A percentile compares a stretch with the other conserved stretches of the same genome.
These are phyloP conservation scores for Perkinsus olseni DNA, from an alignment of 169 alveolate genomes.

Conservation along the genomic window DNA sequence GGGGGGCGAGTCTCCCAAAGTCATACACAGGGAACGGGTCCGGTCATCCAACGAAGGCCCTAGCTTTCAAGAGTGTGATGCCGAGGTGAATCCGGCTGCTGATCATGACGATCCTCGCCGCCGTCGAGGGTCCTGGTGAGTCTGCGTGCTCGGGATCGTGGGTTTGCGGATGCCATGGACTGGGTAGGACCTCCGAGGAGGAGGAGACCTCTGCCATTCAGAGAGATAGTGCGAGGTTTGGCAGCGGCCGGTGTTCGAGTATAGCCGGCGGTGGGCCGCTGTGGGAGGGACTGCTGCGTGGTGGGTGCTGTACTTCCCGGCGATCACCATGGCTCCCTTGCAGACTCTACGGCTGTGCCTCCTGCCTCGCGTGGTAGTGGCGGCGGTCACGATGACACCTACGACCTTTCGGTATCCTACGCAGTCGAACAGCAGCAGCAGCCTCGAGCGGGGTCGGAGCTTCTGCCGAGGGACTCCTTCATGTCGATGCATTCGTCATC, in stretches of 20 bases:
- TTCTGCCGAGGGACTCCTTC: not conserved
- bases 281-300: not conserved
- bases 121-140: not conserved
- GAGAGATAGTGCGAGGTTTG: not conserved
- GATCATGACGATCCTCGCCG: not conserved
- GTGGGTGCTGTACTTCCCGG: not conserved
- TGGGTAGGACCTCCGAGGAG: not conserved
- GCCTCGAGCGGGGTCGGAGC: not conserved
- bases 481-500: too few species aligned
- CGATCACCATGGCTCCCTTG: too few species aligned
- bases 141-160: not conserved
- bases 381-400: not conserved
- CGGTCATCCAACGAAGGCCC: too few species aligned
- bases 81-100: not conserved
- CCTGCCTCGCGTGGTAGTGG: too few species aligned
- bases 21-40: too few species aligned
- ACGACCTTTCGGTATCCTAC: not conserved
- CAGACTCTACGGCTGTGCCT: too few species aligned
- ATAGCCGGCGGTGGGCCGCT: not conserved
- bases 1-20: too few species aligned
- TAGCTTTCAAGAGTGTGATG: too few species aligned
- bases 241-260: not conserved
- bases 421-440: not conserved
- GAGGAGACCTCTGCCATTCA: not conserved
- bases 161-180: not conserved